Base-by-base conservation (phyloP, 129 eudicot genomes). In the Dittrichia graveolens region DNA sequence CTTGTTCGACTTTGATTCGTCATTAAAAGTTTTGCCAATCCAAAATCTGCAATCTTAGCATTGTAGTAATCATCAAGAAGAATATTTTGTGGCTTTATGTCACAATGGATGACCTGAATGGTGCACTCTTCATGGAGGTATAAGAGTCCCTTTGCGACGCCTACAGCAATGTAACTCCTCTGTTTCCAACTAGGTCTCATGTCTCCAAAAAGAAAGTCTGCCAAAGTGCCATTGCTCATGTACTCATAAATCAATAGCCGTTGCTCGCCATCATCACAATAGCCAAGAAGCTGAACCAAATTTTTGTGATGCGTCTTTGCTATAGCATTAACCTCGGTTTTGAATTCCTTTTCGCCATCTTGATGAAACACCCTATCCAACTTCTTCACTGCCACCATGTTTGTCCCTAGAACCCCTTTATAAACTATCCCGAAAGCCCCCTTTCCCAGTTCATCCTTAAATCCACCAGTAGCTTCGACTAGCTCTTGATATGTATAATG, bases 101-200 rank as follows among this genome's bases (percentile, higher is more conserved):
- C 90, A 59, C 88, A 86, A 49, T 86, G 91, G 52, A 83, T 87
- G 71, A 87, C 79, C 61, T 84, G 86, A 2, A 52, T 72, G 65
- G 62, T 81, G 69, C 92, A 87, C 47, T 84, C 89, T 16, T 87
- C 87, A 54, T 87, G 92, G n/a, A 84, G 83, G 50, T 84, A 87
- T 13, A 58, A 7, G 6, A 87, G 83, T 7, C 81, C 91, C 63
- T 71, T 81, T 0, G 85, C 89, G 8, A 69, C 40, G 1, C 88
- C 92, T 16, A 74, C 5, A 3, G 81, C 82, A 0, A 86, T 78
- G 18, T 50, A 15, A 3, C 61, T 14, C 82, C 89, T 62, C 0
- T 55, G 83, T 0, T 12, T 55, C 87, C 89, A 84, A 35, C 67
- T 66, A 0, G 85, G 87, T 8, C 52, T 74, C 56, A 2, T 19